Percentiles rank a stretch among this genome's conserved stretches.
Evolutionary conservation across 352 stramenopile species (phyloP).

Genomic region (Globisporangium middletonii): DNA sequence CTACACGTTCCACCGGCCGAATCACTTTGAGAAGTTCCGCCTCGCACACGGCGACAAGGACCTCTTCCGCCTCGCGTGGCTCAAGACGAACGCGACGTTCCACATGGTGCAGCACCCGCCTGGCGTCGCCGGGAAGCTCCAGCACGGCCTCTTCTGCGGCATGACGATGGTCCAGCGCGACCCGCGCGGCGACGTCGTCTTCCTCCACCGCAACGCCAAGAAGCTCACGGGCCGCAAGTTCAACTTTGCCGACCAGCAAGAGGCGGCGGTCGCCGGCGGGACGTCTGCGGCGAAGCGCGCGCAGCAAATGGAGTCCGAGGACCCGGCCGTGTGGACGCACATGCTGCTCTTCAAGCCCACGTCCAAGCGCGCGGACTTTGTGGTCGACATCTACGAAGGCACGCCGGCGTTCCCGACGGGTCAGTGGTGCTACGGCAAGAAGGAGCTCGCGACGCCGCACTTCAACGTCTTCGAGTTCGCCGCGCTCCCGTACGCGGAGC

Average conservation of each 20-base stretch:
- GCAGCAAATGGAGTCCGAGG: constrained; percentile 18
- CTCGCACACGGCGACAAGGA: constrained; percentile 52
- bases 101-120: constrained; percentile 45
- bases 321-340: constrained; percentile 64
- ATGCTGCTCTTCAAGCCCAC: constrained; percentile 54
- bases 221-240: constrained; percentile 22
- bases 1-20: constrained; percentile 38
- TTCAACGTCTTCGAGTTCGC: constrained; percentile 24
- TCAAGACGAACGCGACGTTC: constrained; percentile 37
- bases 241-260: no score
- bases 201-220: constrained; percentile 45
- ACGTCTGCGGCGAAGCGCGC: not conserved
- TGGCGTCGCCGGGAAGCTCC: constrained; percentile 26
- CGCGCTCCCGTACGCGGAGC: constrained; percentile 15
- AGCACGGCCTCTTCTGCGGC: constrained; percentile 39
- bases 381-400: constrained; percentile 42
- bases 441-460: constrained; percentile 21
- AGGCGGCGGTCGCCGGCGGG: constrained; percentile 32
- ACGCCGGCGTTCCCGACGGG: constrained; percentile 25
- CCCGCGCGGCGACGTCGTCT: constrained; percentile 23
- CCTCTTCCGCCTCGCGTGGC: constrained; percentile 52
- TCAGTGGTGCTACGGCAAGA: constrained; percentile 55
- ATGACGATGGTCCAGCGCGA: constrained; percentile 47
- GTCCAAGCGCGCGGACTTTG: constrained; percentile 33
- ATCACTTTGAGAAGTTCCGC: constrained; percentile 26